Evolutionary conservation across 2,329 filamentous ascomycete genomes (phyloP).

Genomic region (Botrytis porri): DNA sequence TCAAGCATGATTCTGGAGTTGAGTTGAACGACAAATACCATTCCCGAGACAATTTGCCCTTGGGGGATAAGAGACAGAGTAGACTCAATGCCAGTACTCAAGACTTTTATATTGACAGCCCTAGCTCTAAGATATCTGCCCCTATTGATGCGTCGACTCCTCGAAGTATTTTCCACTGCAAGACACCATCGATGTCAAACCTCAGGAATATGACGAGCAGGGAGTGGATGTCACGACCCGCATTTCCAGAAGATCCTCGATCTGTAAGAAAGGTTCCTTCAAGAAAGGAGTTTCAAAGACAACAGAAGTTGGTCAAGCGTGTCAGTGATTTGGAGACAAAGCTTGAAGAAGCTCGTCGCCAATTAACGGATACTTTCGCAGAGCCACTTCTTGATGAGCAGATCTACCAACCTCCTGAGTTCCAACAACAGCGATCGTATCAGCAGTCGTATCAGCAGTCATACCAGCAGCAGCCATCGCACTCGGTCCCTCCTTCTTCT

Average conservation of each 20-base stretch:
- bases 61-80: slow-evolving; percentile 34
- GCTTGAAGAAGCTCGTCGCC: slow-evolving; percentile 51
- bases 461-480: slow-evolving; percentile 19
- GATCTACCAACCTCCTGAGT: slow-evolving; percentile 21
- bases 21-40: slow-evolving; percentile 24
- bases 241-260: background rate
- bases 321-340: slow-evolving; percentile 60
- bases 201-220: slow-evolving; percentile 27
- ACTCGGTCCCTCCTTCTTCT: slow-evolving; percentile 14
- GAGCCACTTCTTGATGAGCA: slow-evolving; percentile 37
- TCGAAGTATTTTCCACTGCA: slow-evolving; percentile 28
- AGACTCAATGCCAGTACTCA: slow-evolving; percentile 30
- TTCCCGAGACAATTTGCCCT: slow-evolving; percentile 21
- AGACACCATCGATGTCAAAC: slow-evolving; percentile 31
- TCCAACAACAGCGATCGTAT: background rate
- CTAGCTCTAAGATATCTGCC: slow-evolving; percentile 20
- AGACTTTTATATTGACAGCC: slow-evolving; percentile 16
- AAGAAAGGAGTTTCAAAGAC: slow-evolving; percentile 54
- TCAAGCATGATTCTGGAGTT: slow-evolving; percentile 36
- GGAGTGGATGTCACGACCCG: slow-evolving; percentile 1
- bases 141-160: slow-evolving; percentile 22
- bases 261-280: slow-evolving; percentile 46
- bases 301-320: slow-evolving; percentile 55
- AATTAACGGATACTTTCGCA: slow-evolving; percentile 49
- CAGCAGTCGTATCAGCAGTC: background rate